Evolutionary conservation across 2,329 filamentous ascomycete species (phyloP), one percentile per base, ranked within the genome.

Genomic region (Pyricularia grisea): DNA sequence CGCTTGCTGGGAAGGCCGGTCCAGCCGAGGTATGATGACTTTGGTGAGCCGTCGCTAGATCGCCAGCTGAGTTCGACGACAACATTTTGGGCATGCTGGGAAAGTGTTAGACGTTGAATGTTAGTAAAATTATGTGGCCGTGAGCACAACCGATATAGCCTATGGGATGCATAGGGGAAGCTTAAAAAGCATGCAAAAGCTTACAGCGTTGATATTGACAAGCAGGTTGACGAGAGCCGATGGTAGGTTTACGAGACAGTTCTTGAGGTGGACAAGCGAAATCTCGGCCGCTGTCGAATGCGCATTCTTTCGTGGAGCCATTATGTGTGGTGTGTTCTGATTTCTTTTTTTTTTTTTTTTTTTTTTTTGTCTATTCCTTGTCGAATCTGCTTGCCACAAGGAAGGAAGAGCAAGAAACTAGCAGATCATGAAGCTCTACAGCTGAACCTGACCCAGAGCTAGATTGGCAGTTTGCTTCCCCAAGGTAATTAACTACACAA

Each of bases 1-100:
- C 92, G 88, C 84, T 94, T 96, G 83, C 94, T 97, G 72, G 93
- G 91, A 92, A 99, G 96, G 74, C 95, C 95, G 12, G 95, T 97
- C 95, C 95, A 99, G 78, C 95, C 95, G 70, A 97, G 84, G 77
- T 91, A 99, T 74, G 96, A 84, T 66, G 92, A 96, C 75, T 88
- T 87, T 68, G 81, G 79, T 7, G 83, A 81, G 66, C 78, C 76
- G 67, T 82, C 74, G 69, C 80, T 77, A 71, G 85, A 85, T 75
- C 89, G 88, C 80, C 91, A 97, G 77, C 85, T 91, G 72, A 99
- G 86, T 81, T 99, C 95, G 78, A 99, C 90, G 71, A 98, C 87
- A 74, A 98, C 92, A 91, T 98, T 97, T 81, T 99, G 95, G 42
- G 92, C 92, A 70, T 94, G 86, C 93, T 96, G 74, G 14, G 63